A percentile compares a stretch with the other conserved stretches of the same genome.
phyloP scores from a whole-genome alignment of 2,329 filamentous ascomycete genomes.

The Colletotrichum sp. region DNA sequence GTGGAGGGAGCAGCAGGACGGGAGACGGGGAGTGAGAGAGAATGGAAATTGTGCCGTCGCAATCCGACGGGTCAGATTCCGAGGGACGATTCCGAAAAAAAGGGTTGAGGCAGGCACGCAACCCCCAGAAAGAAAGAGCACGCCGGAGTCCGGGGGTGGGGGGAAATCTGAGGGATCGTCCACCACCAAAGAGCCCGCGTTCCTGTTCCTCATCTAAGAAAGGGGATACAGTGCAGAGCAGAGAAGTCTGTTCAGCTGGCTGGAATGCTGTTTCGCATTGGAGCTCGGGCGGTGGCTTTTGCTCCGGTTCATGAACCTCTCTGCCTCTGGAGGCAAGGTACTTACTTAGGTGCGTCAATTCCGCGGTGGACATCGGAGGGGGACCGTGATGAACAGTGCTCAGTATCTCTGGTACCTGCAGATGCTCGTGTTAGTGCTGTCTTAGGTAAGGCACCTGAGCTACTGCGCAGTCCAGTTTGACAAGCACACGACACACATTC shows the following conservation, averaged over 20 bases:
- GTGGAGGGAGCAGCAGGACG: constrained; percentile 1
- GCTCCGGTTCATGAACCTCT: neutral
- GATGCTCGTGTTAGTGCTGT: neutral
- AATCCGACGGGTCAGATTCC: constrained; percentile 20
- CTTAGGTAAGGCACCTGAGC: neutral
- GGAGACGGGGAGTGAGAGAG: neutral
- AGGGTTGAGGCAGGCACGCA: neutral
- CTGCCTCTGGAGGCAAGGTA: neutral
- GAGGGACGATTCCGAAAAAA: constrained; percentile 9
- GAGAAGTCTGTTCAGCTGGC: neutral
- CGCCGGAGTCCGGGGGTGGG: constrained; percentile 22
- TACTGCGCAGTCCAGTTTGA: neutral
- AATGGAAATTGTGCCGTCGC: constrained; percentile 19
- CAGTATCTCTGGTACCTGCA: neutral
- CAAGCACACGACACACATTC: neutral
- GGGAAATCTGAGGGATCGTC: neutral
- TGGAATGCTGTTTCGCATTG: constrained; percentile 3
- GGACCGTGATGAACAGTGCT: neutral
- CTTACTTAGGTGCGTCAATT: neutral
- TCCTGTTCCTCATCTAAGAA: neutral
- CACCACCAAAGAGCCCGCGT: neutral
- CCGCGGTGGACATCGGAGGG: neutral
- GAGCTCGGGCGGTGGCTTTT: constrained; percentile 3
- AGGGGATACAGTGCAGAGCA: neutral
- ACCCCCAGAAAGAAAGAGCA: neutral